These are phyloP conservation scores for Cerrena zonata DNA, from an alignment of 1,284 basidiomycete species.

Conservation along the genomic window DNA sequence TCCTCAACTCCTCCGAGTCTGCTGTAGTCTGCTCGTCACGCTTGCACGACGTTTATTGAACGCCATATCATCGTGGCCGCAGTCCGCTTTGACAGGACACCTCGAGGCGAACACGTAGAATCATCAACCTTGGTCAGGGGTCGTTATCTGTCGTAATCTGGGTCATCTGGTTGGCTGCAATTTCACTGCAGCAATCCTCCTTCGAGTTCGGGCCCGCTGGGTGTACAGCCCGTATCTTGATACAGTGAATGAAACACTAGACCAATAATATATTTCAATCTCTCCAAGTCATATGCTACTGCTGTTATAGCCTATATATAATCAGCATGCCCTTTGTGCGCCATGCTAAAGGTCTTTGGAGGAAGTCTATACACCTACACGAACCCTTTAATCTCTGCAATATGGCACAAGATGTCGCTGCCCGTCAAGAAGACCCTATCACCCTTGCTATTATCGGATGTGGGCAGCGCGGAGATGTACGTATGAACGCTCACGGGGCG, in stretches of 20 bases:
- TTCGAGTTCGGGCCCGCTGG: not conserved
- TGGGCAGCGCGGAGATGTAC: constrained; percentile 72
- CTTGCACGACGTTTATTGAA: not conserved
- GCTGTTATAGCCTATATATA: not conserved
- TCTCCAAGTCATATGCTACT: constrained; percentile 1
- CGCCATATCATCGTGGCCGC: no score
- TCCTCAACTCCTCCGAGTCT: not conserved
- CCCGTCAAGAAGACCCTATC: constrained; percentile 28
- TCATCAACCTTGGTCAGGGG: no score
- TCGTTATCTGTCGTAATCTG: no score
- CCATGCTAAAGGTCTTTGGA: constrained; percentile 22
- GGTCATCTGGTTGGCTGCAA: not conserved
- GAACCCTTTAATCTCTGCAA: constrained; percentile 1
- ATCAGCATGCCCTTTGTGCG: constrained; percentile 8
- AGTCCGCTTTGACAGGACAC: no score
- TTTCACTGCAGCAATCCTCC: not conserved
- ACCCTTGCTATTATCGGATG: constrained; percentile 63
- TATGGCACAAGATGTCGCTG: constrained; percentile 24
- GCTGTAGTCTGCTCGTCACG: not conserved
- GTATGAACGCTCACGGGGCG: no score
- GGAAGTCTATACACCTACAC: constrained; percentile 37
- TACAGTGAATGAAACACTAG: not conserved
- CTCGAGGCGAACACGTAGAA: no score
- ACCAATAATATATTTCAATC: constrained; percentile 2
- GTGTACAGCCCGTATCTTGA: not conserved